These are phyloP conservation scores for Phtheirospermum japonicum DNA, from an alignment of 257 asterid genomes.

Conservation along the genomic window DNA sequence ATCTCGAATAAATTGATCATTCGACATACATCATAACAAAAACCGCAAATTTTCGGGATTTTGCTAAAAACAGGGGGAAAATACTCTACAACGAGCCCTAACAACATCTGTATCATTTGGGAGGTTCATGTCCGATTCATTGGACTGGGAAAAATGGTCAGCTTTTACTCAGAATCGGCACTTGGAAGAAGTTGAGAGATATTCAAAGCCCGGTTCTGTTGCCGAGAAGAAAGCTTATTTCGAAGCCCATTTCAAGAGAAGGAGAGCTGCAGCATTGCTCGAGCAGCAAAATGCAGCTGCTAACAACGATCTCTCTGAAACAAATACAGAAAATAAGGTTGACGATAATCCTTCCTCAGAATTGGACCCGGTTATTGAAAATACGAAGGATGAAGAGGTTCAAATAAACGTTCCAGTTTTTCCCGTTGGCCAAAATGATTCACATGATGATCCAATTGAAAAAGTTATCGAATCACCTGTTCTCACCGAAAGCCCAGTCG, in stretches of 20 bases:
- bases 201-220: constrained; percentile 84
- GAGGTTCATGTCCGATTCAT: constrained; percentile 73
- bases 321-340: constrained; percentile 17
- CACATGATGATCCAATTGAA: constrained; percentile 27
- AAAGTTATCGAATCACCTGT: constrained; percentile 26
- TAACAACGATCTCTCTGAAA: constrained; percentile 19
- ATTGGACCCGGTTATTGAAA: constrained; percentile 23
- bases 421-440: constrained; percentile 24
- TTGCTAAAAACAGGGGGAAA: constrained; percentile 53
- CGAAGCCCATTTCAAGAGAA: constrained; percentile 79
- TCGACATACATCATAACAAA: background rate
- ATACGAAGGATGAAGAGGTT: constrained; percentile 28
- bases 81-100: constrained; percentile 59
- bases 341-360: constrained; percentile 20
- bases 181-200: constrained; percentile 80
- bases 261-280: constrained; percentile 62
- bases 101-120: constrained; percentile 86
- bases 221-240: constrained; percentile 93
- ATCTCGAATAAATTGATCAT: constrained; percentile 5
- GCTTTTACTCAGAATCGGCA: constrained; percentile 72
- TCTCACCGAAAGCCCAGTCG: constrained; percentile 28
- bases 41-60: background rate
- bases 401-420: constrained; percentile 1
- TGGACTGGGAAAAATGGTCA: constrained; percentile 91
- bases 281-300: constrained; percentile 48